Evolutionary conservation across 176 grass and related monocot species (phyloP), one percentile per base, ranked within the genome.

Genomic region (maize (Zea mays)): DNA sequence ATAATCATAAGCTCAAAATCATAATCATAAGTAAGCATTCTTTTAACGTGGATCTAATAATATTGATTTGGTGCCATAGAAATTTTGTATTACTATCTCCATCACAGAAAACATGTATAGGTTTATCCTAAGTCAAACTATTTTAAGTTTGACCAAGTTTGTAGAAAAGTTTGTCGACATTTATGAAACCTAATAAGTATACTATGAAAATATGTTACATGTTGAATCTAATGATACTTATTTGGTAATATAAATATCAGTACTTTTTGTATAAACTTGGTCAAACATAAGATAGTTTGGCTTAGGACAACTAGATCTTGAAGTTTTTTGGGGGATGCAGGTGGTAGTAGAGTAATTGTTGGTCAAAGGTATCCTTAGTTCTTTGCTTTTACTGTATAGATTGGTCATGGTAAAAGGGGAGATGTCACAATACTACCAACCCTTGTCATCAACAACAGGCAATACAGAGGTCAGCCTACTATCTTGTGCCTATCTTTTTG

Each of bases 341-440:
- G 8, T 57, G 20, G 3, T 20, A 20, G n/a, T 57, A 57, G 54
- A 57, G 54, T 57, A 57, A 20, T 57, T 57, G 54, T 57, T 57
- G 54, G 54, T 19, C 54, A 57, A 57, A 57, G 54, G n/a, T 65
- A 58, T 80, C 76, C 57, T 87, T 50, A 85, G 50, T 49, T 67
- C 41, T 69, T 12, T 45, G 7, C 34, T 68, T 75, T 58, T 72
- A 54, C 27, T 69, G 16, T 85, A 69, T 80, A 97, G 93, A 87
- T 90, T 80, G 93, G 93, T 75, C 67, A 90, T 72, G 90, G 56
- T 84, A 79, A 88, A 75, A 85, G 85, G 81, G 90, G 93, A 69
- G 93, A 97, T 79, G 93, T 97, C 59, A 97, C 93, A 2, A 97
- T 97, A 88, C 86, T 97, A 73, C 93, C 93, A 21, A 93, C 93